phyloP scores from a whole-genome alignment of 1,139 yeast genomes.

The Saccharomyces hybrid region DNA sequence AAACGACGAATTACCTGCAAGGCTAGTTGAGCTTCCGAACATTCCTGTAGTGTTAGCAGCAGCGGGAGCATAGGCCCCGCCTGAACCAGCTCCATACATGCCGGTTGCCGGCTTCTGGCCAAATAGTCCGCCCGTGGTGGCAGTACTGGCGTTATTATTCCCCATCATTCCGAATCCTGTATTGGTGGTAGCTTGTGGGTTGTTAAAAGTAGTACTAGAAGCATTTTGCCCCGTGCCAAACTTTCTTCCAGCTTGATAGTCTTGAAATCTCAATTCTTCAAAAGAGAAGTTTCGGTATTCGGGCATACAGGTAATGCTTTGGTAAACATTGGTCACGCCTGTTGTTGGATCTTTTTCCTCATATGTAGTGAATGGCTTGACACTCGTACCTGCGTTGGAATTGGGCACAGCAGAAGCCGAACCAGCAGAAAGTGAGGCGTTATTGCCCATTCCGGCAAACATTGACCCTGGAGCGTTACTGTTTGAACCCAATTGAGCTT shows the following conservation, averaged over 20 bases:
- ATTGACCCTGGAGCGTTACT: constrained; percentile 5
- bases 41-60: constrained; percentile 17
- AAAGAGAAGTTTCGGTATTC: constrained; percentile 74
- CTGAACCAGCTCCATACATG: constrained; percentile 8
- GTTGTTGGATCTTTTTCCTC: constrained; percentile 68
- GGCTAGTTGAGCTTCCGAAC: constrained; percentile 2
- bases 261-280: constrained; percentile 86
- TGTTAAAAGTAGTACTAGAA: constrained; percentile 24
- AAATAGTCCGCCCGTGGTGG: constrained; percentile 26
- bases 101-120: constrained; percentile 19
- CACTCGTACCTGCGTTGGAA: constrained; percentile 55
- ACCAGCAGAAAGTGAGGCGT: constrained; percentile 27
- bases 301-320: constrained; percentile 82
- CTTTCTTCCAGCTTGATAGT: constrained; percentile 70
- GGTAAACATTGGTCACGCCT: constrained; percentile 52
- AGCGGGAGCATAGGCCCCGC: constrained; percentile 35
- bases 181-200: constrained; percentile 29
- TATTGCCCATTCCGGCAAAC: constrained; percentile 10
- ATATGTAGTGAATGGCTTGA: constrained; percentile 56
- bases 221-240: constrained; percentile 14
- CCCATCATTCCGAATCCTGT: constrained; percentile 17
- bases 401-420: constrained; percentile 20
- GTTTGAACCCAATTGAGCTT: constrained; percentile 4
- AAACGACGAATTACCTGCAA: constrained; percentile 3
- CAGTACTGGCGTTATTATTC: constrained; percentile 14